phyloP scores from a whole-genome alignment of 2,329 filamentous ascomycete species.

The Dactylellina cionopaga region DNA sequence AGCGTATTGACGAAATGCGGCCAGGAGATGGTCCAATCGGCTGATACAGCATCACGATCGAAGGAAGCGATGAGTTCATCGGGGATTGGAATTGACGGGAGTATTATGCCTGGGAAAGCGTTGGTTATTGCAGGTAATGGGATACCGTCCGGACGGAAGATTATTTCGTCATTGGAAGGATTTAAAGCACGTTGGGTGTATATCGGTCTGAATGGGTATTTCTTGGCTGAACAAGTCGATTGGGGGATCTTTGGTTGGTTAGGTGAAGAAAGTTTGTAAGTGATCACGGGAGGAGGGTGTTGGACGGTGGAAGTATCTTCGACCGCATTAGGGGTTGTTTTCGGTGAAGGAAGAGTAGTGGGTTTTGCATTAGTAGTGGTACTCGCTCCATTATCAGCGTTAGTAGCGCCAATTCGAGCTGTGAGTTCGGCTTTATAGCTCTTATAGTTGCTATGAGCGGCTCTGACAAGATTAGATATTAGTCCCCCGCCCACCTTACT shows the following conservation, averaged over 20 bases:
- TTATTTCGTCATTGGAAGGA: slow-evolving; percentile 1
- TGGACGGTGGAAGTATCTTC: too few species aligned
- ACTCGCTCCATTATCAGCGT: too few species aligned
- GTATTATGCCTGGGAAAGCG: background rate
- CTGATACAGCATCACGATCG: background rate
- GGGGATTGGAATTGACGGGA: background rate
- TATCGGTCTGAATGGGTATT: background rate
- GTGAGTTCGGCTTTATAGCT: too few species aligned
- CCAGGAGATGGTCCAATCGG: slow-evolving; percentile 6
- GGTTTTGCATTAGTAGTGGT: too few species aligned
- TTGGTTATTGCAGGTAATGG: background rate
- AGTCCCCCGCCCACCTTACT: background rate
- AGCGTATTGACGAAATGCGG: slow-evolving; percentile 6
- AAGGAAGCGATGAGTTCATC: background rate
- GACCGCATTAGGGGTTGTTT: too few species aligned
- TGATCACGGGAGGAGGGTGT: too few species aligned
- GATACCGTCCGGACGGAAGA: background rate
- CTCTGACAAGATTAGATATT: background rate
- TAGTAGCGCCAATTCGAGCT: too few species aligned
- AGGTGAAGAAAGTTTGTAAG: background rate
- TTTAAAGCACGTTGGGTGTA: background rate
- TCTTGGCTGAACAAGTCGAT: background rate
- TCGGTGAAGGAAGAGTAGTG: too few species aligned
- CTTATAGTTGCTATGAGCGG: background rate
- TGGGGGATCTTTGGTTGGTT: background rate